Percentiles rank a stretch among this genome's conserved stretches.
These are phyloP conservation scores for Curvularia lunata DNA, from an alignment of 2,329 filamentous ascomycete species.

Conservation along the genomic window DNA sequence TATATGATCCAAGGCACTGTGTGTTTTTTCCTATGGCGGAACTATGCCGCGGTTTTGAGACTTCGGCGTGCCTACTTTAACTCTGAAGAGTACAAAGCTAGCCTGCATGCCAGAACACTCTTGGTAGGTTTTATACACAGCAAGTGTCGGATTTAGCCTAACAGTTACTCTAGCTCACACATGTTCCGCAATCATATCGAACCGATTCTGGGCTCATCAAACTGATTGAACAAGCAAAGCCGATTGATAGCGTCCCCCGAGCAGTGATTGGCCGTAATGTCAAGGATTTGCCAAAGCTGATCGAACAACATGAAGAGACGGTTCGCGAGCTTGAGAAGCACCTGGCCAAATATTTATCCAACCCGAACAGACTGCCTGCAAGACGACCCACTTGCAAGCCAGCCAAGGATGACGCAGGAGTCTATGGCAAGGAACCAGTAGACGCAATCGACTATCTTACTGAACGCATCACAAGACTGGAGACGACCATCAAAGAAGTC, in stretches of 20 bases:
- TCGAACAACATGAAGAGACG: slow-evolving; percentile 78
- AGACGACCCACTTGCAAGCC: slow-evolving; percentile 79
- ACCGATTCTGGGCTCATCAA: slow-evolving; percentile 89
- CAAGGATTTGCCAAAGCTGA: slow-evolving; percentile 83
- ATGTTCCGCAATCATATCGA: slow-evolving; percentile 75
- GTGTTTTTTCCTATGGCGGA: slow-evolving; percentile 83
- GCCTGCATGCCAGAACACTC: slow-evolving; percentile 74
- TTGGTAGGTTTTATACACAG: slow-evolving; percentile 50
- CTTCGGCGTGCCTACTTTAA: slow-evolving; percentile 81
- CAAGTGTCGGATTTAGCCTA: background rate
- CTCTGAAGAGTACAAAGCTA: slow-evolving; percentile 83
- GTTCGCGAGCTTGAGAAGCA: slow-evolving; percentile 83
- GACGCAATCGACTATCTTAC: slow-evolving; percentile 96
- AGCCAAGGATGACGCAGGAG: slow-evolving; percentile 74
- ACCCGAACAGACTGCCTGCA: slow-evolving; percentile 78
- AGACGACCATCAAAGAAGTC: slow-evolving; percentile 82
- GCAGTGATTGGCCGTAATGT: slow-evolving; percentile 89
- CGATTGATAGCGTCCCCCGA: slow-evolving; percentile 75
- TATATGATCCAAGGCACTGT: slow-evolving; percentile 75
- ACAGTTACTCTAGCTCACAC: slow-evolving; percentile 68
- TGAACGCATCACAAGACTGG: slow-evolving; percentile 78
- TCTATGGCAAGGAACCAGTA: slow-evolving; percentile 72
- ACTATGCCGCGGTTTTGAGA: slow-evolving; percentile 74
- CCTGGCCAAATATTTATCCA: slow-evolving; percentile 81
- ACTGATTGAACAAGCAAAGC: slow-evolving; percentile 79